phyloP scores from a whole-genome alignment of 257 asterid species.

The Solanum bulbocastanum region DNA sequence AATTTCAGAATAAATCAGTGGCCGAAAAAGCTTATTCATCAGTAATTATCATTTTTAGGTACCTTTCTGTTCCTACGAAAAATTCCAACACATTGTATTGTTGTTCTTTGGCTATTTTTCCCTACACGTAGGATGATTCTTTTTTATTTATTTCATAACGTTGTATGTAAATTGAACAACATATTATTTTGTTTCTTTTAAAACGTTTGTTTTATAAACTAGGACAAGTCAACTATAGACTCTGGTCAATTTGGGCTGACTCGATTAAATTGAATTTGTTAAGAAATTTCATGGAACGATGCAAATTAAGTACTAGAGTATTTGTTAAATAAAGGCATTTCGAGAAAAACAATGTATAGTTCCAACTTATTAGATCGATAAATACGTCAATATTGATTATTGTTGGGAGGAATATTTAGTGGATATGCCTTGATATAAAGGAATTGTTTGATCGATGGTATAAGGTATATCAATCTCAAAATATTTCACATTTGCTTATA shows the following conservation, averaged over 20 bases:
- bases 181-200: neutral
- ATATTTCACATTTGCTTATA: neutral
- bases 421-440: neutral
- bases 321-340: neutral
- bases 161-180: neutral
- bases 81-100: neutral
- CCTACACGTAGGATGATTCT: neutral
- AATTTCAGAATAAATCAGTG: slow-evolving; percentile 32
- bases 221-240: neutral
- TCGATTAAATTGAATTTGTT: neutral
- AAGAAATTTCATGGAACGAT: neutral
- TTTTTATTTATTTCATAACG: neutral
- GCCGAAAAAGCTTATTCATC: slow-evolving; percentile 62
- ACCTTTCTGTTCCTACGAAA: neutral
- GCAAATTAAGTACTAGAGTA: neutral
- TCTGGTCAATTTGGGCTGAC: neutral
- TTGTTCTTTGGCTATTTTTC: neutral
- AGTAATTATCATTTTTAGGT: slow-evolving; percentile 74
- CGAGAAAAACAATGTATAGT: neutral
- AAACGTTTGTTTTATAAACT: neutral
- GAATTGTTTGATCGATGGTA: neutral
- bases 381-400: neutral
- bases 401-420: neutral
- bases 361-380: neutral
- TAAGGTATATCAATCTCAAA: neutral